These are phyloP conservation scores for Cyberlindnera euphorbiiphila DNA, from an alignment of 805 yeast species.

Conservation along the genomic window DNA sequence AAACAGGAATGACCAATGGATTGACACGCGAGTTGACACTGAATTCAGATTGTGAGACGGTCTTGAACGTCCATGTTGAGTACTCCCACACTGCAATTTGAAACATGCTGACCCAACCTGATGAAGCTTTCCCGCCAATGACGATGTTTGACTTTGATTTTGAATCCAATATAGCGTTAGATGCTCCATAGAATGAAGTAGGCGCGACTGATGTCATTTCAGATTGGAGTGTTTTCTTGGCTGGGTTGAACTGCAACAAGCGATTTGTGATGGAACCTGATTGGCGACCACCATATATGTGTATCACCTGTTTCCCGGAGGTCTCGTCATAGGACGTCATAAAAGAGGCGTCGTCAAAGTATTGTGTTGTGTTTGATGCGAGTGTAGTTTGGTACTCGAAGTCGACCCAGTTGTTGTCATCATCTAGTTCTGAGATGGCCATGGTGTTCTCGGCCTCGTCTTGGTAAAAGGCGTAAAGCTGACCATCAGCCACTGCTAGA, in stretches of 20 bases:
- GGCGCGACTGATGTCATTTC: constrained; percentile 51
- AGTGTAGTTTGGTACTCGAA: constrained; percentile 19
- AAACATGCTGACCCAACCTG: constrained; percentile 69
- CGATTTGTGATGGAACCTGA: constrained; percentile 35
- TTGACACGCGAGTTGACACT: constrained; percentile 49
- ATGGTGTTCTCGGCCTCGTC: constrained; percentile 4
- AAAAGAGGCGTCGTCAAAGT: constrained; percentile 34
- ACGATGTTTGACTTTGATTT: constrained; percentile 46
- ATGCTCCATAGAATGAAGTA: constrained; percentile 50
- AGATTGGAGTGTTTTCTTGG: constrained; percentile 31
- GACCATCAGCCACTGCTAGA: constrained; percentile 21
- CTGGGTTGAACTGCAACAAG: constrained; percentile 41
- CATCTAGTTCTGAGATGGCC: constrained; percentile 13
- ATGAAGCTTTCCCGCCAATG: constrained; percentile 60
- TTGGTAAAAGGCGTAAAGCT: constrained; percentile 22
- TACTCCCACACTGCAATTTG: constrained; percentile 75
- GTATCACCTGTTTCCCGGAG: constrained; percentile 35
- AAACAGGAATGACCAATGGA: constrained; percentile 54
- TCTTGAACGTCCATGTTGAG: constrained; percentile 61
- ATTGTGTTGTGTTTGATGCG: constrained; percentile 6
- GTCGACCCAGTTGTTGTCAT: constrained; percentile 13
- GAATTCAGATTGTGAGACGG: constrained; percentile 30
- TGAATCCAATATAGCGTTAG: constrained; percentile 36
- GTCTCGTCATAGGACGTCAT: constrained; percentile 35
- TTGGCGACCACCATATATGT: constrained; percentile 50